Evolutionary conservation across 176 grass and related monocot species (phyloP), one percentile per base, ranked within the genome.

Genomic region (Carex kokanica): DNA sequence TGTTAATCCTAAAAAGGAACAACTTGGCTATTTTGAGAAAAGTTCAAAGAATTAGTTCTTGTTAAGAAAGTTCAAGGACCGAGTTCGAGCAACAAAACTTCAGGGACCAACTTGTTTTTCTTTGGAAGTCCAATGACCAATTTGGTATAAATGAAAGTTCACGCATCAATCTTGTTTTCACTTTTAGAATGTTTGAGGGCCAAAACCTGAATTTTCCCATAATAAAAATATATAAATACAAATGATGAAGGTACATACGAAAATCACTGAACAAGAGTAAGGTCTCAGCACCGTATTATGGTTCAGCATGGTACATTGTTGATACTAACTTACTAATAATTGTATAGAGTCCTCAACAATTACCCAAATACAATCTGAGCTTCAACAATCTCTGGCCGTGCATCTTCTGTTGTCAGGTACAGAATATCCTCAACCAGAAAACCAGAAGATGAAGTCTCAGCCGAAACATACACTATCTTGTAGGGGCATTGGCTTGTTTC

Each of bases 331-430:
- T 21, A 12, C 6, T 75, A 54, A 74, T 14, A 27, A 75, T 17
- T 27, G 12, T 54, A 75, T 4, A 75, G 13, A 75, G 47, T 75
- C 23, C 47, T 75, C 12, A 54, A 54, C 18, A 27, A 89, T 86
- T 92, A 97, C 94, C 94, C 94, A 78, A 97, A 87, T 23, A 90
- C 57, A 88, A 97, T 88, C 57, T 73, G 88, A 10, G 89, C 84
- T 80, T 97, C 83, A 51, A 97, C 86, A 85, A 90, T 83, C 79
- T 88, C 81, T 41, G 86, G 79, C 14, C 12, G 60, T 15, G 32
- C 18, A 80, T 86, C 90, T 29, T 97, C 89, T 5, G 91, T 90
- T 68, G 83, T 88, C 71, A 97, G 79, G 70, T 94, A 92, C 83
- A 97, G 83, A 31, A 90, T 81, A 55, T 97, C 94, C 69, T 93